Evolutionary conservation across 2,329 filamentous ascomycete species (phyloP).

Genomic region (Diaporthe helianthi): DNA sequence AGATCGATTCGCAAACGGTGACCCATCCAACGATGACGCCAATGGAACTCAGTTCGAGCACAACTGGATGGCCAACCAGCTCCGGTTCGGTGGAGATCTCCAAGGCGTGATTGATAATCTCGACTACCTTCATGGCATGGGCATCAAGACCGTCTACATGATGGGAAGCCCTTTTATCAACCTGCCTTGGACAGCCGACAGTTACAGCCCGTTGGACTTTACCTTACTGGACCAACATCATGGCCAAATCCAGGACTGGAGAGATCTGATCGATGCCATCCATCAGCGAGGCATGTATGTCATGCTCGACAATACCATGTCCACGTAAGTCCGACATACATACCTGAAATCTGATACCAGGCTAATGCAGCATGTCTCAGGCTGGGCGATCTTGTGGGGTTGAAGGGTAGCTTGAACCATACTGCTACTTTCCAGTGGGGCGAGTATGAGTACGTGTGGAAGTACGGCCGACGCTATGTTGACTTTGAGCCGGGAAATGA

Average conservation of each 20-base stretch:
- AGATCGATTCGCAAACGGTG: slow-evolving; percentile 67
- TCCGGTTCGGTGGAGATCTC: slow-evolving; percentile 67
- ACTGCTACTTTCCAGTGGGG: slow-evolving; percentile 61
- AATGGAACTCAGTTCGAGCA: slow-evolving; percentile 67
- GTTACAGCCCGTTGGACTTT: slow-evolving; percentile 62
- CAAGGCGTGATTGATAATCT: slow-evolving; percentile 61
- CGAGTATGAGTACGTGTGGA: slow-evolving; percentile 67
- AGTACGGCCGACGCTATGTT: slow-evolving; percentile 59
- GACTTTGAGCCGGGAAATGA: slow-evolving; percentile 64
- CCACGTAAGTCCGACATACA: slow-evolving; percentile 55
- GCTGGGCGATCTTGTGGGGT: slow-evolving; percentile 68
- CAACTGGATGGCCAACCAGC: slow-evolving; percentile 62
- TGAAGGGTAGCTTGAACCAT: slow-evolving; percentile 64
- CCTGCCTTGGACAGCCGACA: slow-evolving; percentile 65
- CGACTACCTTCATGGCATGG: slow-evolving; percentile 68
- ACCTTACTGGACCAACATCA: slow-evolving; percentile 69
- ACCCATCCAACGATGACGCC: slow-evolving; percentile 67
- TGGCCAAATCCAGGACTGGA: slow-evolving; percentile 65
- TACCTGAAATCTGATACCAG: neutral
- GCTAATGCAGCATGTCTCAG: neutral
- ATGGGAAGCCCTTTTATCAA: slow-evolving; percentile 68
- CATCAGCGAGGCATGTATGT: slow-evolving; percentile 71
- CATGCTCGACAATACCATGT: slow-evolving; percentile 70
- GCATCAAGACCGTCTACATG: slow-evolving; percentile 66
- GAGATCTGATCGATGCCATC: slow-evolving; percentile 62